These are phyloP conservation scores for Acanthamoeba royreba DNA, from an alignment of 208 protist species.

Conservation along the genomic window DNA sequence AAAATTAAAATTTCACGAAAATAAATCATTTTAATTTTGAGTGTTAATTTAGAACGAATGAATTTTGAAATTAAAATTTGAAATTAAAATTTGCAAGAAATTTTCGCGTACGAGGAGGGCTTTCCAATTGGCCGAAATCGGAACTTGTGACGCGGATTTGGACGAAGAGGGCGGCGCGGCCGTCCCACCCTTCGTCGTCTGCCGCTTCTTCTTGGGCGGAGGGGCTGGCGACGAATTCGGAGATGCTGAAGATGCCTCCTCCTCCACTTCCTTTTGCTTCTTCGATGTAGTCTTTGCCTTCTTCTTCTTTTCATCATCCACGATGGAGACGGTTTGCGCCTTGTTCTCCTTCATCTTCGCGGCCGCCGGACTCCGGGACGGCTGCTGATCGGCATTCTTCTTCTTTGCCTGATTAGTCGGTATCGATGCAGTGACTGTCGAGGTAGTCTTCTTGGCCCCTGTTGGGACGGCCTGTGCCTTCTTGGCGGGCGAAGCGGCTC, in stretches of 20 bases:
- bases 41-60: too few species aligned
- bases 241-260: background rate
- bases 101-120: background rate
- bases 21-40: too few species aligned
- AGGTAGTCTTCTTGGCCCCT: background rate
- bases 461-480: too few species aligned
- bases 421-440: background rate
- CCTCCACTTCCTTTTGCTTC: background rate
- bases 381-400: too few species aligned
- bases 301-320: background rate
- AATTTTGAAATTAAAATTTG: background rate
- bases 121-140: constrained; percentile 7
- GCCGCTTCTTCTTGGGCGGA: background rate
- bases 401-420: too few species aligned
- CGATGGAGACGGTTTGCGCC: background rate
- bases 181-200: background rate
- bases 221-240: background rate
- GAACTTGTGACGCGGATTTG: too few species aligned
- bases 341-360: background rate
- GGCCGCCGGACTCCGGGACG: background rate
- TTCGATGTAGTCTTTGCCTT: background rate
- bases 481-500: too few species aligned
- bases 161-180: too few species aligned
- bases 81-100: background rate
- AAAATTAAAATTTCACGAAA: too few species aligned